Percentiles rank a stretch among this genome's conserved stretches.
These are phyloP conservation scores for Conoideocrella luteorostrata DNA, from an alignment of 2,329 filamentous ascomycete genomes.

Conservation along the genomic window DNA sequence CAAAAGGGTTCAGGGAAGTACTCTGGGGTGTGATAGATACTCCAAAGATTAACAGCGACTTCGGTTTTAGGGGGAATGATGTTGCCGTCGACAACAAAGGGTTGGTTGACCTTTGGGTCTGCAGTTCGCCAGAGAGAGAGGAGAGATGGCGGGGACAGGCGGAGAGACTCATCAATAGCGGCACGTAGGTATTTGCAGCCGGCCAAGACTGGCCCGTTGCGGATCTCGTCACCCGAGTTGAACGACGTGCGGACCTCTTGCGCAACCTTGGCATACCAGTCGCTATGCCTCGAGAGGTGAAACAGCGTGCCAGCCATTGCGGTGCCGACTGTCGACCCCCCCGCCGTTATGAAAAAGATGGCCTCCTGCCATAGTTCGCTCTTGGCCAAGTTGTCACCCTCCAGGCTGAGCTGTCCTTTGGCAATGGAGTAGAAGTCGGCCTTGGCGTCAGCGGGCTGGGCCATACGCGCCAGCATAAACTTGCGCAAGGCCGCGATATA, in stretches of 20 bases:
- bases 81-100: slow-evolving; percentile 7
- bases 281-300: slow-evolving; percentile 3
- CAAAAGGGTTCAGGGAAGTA: slow-evolving; percentile 13
- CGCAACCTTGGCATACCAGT: slow-evolving; percentile 1
- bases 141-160: slow-evolving; percentile 2
- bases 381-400: no score
- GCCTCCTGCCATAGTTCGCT: no score
- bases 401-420: no score
- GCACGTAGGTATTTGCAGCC: slow-evolving; percentile 6
- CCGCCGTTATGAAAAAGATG: no score
- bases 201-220: background rate
- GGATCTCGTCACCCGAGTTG: slow-evolving; percentile 3
- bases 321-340: no score
- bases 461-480: no score
- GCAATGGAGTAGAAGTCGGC: no score
- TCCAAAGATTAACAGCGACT: slow-evolving; percentile 3
- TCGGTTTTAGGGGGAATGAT: slow-evolving; percentile 4
- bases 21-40: slow-evolving; percentile 5
- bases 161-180: slow-evolving; percentile 4
- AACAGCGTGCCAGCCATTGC: slow-evolving; percentile 4
- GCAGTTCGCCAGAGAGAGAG: slow-evolving; percentile 4
- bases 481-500: no score
- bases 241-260: slow-evolving; percentile 5
- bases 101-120: background rate
- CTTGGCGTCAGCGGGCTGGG: no score